These are phyloP conservation scores for Ascochyta rabiei DNA, from an alignment of 2,329 filamentous ascomycete genomes.

Conservation along the genomic window DNA sequence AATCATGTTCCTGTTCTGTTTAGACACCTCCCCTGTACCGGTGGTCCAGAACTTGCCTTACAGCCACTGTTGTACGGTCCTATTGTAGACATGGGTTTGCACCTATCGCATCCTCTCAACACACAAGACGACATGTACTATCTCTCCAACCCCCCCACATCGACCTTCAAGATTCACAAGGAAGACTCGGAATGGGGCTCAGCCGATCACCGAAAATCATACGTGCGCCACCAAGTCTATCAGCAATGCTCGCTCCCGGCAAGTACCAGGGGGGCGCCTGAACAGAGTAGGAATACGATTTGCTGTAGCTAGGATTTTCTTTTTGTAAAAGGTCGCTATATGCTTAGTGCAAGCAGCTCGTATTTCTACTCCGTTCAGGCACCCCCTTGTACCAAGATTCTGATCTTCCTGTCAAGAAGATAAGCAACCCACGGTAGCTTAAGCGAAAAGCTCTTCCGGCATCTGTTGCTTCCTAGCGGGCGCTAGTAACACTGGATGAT, in stretches of 20 bases:
- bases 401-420: constrained; percentile 6
- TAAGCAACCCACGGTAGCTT: constrained; percentile 1
- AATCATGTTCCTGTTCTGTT: too few relatives aligned
- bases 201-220: neutral
- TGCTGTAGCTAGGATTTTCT: too few relatives aligned
- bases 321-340: too few relatives aligned
- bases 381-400: too few relatives aligned
- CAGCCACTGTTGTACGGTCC: constrained; percentile 10
- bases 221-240: neutral
- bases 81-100: neutral
- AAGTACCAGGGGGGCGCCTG: too few relatives aligned
- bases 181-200: neutral
- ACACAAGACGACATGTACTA: neutral
- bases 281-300: too few relatives aligned
- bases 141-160: neutral
- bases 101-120: neutral
- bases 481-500: neutral
- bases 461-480: neutral
- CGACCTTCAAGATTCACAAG: neutral
- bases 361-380: too few relatives aligned
- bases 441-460: neutral
- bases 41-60: neutral
- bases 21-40: too few relatives aligned
- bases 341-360: too few relatives aligned
- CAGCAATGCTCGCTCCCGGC: neutral